These are phyloP conservation scores for Skeletonema menzelii DNA, from an alignment of 108 stramenopile genomes.

Conservation along the genomic window DNA sequence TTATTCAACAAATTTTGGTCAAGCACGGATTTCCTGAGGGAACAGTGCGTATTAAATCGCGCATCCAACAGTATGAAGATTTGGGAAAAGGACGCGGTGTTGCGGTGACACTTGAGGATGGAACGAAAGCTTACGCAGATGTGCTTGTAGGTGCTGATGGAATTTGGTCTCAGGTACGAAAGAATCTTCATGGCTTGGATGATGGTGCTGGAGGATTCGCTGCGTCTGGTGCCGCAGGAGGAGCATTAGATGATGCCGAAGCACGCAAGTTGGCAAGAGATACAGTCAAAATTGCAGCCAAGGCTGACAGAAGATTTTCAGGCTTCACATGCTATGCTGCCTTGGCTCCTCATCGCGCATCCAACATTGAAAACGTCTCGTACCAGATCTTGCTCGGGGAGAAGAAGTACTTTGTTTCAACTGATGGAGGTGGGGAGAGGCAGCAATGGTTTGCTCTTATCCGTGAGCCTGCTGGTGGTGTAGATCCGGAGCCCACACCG, in stretches of 20 bases:
- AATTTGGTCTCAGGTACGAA: slow-evolving; percentile 91
- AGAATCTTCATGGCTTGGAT: slow-evolving; percentile 79
- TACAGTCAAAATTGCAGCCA: slow-evolving; percentile 69
- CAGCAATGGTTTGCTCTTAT: slow-evolving; percentile 98
- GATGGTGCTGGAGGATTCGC: slow-evolving; percentile 87
- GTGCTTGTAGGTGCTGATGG: slow-evolving; percentile 96
- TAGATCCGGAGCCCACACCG: slow-evolving; percentile 81
- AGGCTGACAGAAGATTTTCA: slow-evolving; percentile 83
- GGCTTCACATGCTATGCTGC: slow-evolving; percentile 93
- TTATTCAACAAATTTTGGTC: slow-evolving; percentile 95
- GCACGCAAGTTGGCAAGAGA: slow-evolving; percentile 80
- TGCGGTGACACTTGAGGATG: slow-evolving; percentile 79
- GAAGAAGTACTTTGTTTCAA: slow-evolving; percentile 95
- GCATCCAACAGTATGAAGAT: slow-evolving; percentile 77
- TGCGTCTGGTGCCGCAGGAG: slow-evolving; percentile 89
- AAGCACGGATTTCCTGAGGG: slow-evolving; percentile 87
- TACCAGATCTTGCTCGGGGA: slow-evolving; percentile 90
- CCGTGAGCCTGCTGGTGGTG: slow-evolving; percentile 87
- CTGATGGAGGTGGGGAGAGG: slow-evolving; percentile 95
- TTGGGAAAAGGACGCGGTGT: slow-evolving; percentile 75
- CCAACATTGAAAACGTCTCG: slow-evolving; percentile 91
- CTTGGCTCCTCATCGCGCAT: slow-evolving; percentile 76
- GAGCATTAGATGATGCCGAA: slow-evolving; percentile 85
- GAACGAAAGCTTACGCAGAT: slow-evolving; percentile 88
- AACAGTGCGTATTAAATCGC: slow-evolving; percentile 85